A percentile compares a stretch with the other conserved stretches of the same genome.
Conservation (phyloP, 1,284 basidiomycete genomes). For the Heterobasidion parviporum region DNA sequence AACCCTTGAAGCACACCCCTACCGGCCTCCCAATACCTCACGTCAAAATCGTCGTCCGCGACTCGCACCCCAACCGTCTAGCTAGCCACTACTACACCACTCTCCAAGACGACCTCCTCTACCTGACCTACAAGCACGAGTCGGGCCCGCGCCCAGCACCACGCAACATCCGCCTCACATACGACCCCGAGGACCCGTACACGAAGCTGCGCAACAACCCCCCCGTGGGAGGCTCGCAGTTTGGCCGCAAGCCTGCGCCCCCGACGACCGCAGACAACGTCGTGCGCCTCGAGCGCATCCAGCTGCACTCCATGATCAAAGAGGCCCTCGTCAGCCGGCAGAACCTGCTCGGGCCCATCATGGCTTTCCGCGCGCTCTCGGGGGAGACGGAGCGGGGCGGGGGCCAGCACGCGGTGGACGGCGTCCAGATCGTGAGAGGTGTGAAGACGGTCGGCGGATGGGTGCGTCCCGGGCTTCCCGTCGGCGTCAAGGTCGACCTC, state of each 20-base stretch:
- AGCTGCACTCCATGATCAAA: conserved; percentile 81
- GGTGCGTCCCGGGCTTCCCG: conserved; percentile 78
- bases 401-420: conserved; percentile 58
- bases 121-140: conserved; percentile 89
- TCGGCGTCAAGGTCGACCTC: conserved; percentile 86
- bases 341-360: conserved; percentile 77
- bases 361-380: conserved; percentile 82
- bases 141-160: conserved; percentile 40
- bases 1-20: conserved; percentile 38
- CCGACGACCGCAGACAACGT: conserved; percentile 60
- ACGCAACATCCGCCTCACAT: conserved; percentile 56
- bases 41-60: conserved; percentile 51
- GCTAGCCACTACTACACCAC: conserved; percentile 82
- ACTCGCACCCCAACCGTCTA: conserved; percentile 73
- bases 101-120: conserved; percentile 84
- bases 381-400: conserved; percentile 73
- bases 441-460: conserved; percentile 81
- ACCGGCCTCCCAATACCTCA: conserved; percentile 60
- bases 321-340: conserved; percentile 70
- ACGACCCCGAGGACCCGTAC: conserved; percentile 78
- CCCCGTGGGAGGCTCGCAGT: conserved; percentile 64
- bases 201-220: conserved; percentile 65
- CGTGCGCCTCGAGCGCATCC: conserved; percentile 75
- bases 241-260: conserved; percentile 58
- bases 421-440: conserved; percentile 77